A percentile compares a stretch with the other conserved stretches of the same genome.
Conservation (phyloP, 495 filamentous ascomycete species). For the Evernia prunastri region DNA sequence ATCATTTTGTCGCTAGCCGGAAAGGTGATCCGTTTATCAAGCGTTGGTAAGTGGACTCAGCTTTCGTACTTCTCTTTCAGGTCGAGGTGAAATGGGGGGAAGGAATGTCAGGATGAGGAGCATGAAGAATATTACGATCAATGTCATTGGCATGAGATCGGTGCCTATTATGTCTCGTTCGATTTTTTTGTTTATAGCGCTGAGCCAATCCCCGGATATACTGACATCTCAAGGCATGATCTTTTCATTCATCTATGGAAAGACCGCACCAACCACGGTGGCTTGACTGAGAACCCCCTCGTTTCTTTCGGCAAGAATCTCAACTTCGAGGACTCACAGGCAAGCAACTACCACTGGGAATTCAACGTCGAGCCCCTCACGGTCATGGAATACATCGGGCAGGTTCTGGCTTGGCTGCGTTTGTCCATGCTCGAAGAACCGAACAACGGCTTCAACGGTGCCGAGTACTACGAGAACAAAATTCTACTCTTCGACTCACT, state of each 20-base stretch:
- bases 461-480: slow-evolving; percentile 2
- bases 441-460: background rate
- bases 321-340: slow-evolving; percentile 4
- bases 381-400: slow-evolving; percentile 2
- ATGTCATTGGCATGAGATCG: background rate
- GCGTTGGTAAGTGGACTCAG: background rate
- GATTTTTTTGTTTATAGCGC: background rate
- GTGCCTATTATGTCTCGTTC: background rate
- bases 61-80: background rate
- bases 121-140: background rate
- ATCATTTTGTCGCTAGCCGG: slow-evolving; percentile 26
- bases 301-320: background rate
- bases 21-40: slow-evolving; percentile 13
- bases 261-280: background rate
- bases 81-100: background rate
- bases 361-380: background rate
- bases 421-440: slow-evolving; percentile 1
- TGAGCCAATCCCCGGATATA: background rate
- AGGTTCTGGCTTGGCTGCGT: background rate
- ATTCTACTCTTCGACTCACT: background rate
- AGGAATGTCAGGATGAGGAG: background rate
- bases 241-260: background rate
- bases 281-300: background rate
- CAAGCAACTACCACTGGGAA: background rate
- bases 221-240: background rate